Conservation (phyloP, 306 rosid genomes). For the Vigna unguiculata region DNA sequence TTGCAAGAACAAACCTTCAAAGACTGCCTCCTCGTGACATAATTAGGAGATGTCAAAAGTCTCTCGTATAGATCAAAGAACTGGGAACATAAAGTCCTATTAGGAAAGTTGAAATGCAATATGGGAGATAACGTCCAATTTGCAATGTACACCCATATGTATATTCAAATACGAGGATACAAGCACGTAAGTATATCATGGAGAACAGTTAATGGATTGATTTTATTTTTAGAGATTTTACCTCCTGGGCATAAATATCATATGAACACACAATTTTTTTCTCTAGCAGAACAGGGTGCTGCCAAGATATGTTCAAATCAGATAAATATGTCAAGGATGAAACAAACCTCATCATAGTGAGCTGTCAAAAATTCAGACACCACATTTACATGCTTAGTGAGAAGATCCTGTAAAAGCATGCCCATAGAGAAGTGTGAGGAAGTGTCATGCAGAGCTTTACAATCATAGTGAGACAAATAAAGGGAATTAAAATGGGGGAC, state of each 20-base stretch:
- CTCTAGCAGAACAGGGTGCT: conserved; percentile 30
- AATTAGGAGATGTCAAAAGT: conserved; percentile 87
- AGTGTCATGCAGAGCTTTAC: conserved; percentile 32
- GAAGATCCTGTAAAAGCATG: conserved; percentile 78
- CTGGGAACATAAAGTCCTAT: conserved; percentile 61
- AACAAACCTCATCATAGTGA: conserved; percentile 78
- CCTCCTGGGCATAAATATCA: conserved; percentile 39
- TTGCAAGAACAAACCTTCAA: conserved; percentile 77
- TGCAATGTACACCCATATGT: conserved; percentile 35
- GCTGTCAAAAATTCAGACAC: conserved; percentile 81
- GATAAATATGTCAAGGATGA: conserved; percentile 44
- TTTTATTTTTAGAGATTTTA: conserved; percentile 45
- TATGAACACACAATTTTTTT: conserved; percentile 35
- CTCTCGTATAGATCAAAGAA: conserved; percentile 87
- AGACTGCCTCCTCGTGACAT: conserved; percentile 97
- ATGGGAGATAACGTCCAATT: conserved; percentile 39
- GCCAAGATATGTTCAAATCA: conserved; percentile 44
- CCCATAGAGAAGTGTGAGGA: conserved; percentile 33
- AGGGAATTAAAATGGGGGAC: conserved; percentile 3
- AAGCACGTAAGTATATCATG: conserved; percentile 39
- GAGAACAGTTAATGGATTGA: conserved; percentile 35
- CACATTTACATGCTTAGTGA: conserved; percentile 74
- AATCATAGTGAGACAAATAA: conserved; percentile 34
- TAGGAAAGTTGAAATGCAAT: conserved; percentile 47
- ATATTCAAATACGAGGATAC: conserved; percentile 36